Evolutionary conservation across 2,329 filamentous ascomycete species (phyloP), one percentile per base, ranked within the genome.

Genomic region (Colletotrichum coccodes): DNA sequence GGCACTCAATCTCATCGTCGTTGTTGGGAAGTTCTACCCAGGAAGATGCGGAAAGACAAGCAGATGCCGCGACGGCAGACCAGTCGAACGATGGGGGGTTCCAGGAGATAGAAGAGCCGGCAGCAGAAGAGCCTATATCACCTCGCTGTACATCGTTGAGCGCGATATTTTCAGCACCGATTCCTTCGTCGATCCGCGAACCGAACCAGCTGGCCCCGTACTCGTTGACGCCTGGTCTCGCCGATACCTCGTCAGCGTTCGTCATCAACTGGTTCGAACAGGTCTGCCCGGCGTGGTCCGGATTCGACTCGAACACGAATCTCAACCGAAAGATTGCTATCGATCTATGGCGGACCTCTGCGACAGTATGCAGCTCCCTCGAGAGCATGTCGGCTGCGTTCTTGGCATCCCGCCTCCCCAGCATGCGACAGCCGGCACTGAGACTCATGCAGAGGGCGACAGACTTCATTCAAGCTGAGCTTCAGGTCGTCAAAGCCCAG

Each of bases 301-400:
- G 78, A 6, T 81, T 80, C 34, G 81, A 83, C 67, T 82, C 80
- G 18, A 72, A 76, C 18, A 67, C 73, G 3, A 83, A 82, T 26
- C 73, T 80, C 28, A 82, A 82, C 52, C 79, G 81, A 0, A 78
- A 76, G 38, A 73, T 83, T 7, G 81, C 80, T 2, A 74, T 76
- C 5, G 75, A 77, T 21, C 72, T 80, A 8, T 82, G 80, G 75
- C 75, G 78, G 2, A 75, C 75, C 6, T 81, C 80, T 0, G 75
- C 76, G 1, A 73, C 80, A 1, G 79, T 83, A 1, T 80, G 79
- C 59, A 79, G 76, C 56, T 77, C 78, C 11, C 68, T 83, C 11
- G 80, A 82, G 63, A 81, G 79, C 47, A 83, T 83, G 81, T 81
- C 81, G 0, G 81, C 81, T 0, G 76, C 77, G 0, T 82, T 79